These are phyloP conservation scores for Sechiopsis laciniata DNA, from an alignment of 306 rosid species.

Conservation along the genomic window DNA sequence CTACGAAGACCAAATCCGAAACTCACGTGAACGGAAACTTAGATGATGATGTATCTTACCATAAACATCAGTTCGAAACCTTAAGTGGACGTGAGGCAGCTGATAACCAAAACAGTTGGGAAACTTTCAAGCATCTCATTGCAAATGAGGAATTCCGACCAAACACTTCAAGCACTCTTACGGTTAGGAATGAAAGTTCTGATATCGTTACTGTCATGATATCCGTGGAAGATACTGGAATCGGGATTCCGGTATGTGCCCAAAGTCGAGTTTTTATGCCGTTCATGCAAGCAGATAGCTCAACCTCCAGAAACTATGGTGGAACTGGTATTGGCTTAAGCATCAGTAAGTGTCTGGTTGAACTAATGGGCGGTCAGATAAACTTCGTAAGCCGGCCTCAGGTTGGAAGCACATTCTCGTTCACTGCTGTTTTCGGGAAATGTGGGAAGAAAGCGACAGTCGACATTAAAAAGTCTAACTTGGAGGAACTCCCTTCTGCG, in stretches of 20 bases:
- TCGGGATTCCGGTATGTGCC: conserved; percentile 73
- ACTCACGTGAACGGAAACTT: conserved; percentile 40
- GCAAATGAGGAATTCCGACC: conserved; percentile 52
- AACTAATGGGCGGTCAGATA: conserved; percentile 90
- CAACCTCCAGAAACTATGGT: conserved; percentile 89
- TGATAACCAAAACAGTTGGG: conserved; percentile 84
- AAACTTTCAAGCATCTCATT: conserved; percentile 57
- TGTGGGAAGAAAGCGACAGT: conserved; percentile 39
- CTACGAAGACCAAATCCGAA: conserved; percentile 41
- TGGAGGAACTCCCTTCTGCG: conserved; percentile 73
- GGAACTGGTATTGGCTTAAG: conserved; percentile 99
- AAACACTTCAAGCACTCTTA: conserved; percentile 38
- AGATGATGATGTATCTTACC: conserved; percentile 42
- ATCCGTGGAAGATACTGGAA: conserved; percentile 91
- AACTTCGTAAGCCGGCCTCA: conserved; percentile 65
- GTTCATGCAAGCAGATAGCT: conserved; percentile 96
- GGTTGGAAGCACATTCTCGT: conserved; percentile 88
- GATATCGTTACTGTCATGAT: conserved; percentile 68
- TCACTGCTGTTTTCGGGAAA: conserved; percentile 61
- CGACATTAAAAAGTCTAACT: conserved; percentile 51
- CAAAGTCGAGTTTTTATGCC: conserved; percentile 83
- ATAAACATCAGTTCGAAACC: conserved; percentile 54
- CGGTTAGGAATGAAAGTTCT: conserved; percentile 36
- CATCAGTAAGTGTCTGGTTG: conserved; percentile 91
- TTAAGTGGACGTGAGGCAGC: conserved; percentile 92